Evolutionary conservation across 176 grass and related monocot species (phyloP).

Genomic region (Thinopyrum elongatum): DNA sequence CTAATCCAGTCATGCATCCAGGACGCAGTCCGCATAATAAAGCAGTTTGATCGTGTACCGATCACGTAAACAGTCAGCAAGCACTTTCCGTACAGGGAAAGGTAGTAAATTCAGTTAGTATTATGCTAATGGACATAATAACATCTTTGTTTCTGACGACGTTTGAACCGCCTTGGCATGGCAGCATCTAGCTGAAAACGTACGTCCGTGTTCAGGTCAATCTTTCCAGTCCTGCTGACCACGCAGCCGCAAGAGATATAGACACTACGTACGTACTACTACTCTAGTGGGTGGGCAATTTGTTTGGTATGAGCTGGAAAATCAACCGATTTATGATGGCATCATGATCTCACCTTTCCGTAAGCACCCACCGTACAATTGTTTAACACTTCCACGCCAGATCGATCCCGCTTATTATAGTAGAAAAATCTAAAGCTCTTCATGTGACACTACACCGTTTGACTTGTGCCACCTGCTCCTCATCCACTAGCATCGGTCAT

Average conservation of each 20-base stretch:
- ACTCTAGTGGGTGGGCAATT: neutral
- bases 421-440: neutral
- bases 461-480: slow-evolving; percentile 44
- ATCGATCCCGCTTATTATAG: neutral
- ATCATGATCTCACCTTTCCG: slow-evolving; percentile 3
- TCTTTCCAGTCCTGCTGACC: neutral
- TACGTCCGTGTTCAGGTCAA: neutral
- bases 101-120: too few species aligned
- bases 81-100: too few species aligned
- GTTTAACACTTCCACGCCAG: neutral
- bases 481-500: slow-evolving; percentile 15
- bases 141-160: neutral
- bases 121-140: too few species aligned
- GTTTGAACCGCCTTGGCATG: neutral
- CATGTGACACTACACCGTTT: slow-evolving; percentile 38
- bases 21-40: neutral
- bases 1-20: neutral
- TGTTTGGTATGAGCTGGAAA: neutral
- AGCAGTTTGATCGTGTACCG: neutral
- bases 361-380: neutral
- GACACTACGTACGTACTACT: too few species aligned
- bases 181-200: neutral
- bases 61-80: neutral
- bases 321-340: neutral
- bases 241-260: neutral